phyloP scores from a whole-genome alignment of 164 flowering plant species.

The Stephania cephalantha region DNA sequence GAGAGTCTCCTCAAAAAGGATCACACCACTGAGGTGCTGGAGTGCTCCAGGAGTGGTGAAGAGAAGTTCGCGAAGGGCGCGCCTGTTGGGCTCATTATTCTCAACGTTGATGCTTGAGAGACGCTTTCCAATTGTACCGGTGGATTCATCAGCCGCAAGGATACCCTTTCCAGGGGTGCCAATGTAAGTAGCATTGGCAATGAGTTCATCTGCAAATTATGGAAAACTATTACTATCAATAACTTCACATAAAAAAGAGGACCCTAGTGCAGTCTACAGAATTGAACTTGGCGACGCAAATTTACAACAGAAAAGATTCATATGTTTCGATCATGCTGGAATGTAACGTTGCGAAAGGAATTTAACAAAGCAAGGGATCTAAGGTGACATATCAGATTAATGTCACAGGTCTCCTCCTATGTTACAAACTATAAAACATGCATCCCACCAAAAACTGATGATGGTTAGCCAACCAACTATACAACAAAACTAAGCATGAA shows the following conservation, averaged over 20 bases:
- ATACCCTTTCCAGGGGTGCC: conserved; percentile 60
- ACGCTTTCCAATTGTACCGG: conserved; percentile 55
- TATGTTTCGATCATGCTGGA: neutral
- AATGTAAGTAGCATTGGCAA: conserved; percentile 48
- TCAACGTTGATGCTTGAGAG: conserved; percentile 50
- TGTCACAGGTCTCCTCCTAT: neutral
- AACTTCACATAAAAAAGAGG: neutral
- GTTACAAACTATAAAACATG: neutral
- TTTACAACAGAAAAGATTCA: neutral
- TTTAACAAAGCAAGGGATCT: neutral
- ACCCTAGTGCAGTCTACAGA: neutral
- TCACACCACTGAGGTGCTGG: conserved; percentile 40
- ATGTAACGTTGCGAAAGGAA: neutral
- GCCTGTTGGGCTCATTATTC: conserved; percentile 39
- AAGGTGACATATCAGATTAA: neutral
- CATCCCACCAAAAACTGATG: neutral
- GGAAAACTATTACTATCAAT: neutral
- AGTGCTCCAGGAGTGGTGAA: conserved; percentile 47
- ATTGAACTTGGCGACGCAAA: neutral
- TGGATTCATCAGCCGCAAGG: conserved; percentile 59
- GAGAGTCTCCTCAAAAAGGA: conserved; percentile 52
- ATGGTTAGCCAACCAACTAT: too few species aligned
- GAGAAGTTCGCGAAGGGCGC: conserved; percentile 52
- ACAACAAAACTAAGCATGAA: too few species aligned
- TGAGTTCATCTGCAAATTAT: conserved; percentile 40